Conservation (phyloP, 1,139 yeast species). For the Candida sanyaensis region DNA sequence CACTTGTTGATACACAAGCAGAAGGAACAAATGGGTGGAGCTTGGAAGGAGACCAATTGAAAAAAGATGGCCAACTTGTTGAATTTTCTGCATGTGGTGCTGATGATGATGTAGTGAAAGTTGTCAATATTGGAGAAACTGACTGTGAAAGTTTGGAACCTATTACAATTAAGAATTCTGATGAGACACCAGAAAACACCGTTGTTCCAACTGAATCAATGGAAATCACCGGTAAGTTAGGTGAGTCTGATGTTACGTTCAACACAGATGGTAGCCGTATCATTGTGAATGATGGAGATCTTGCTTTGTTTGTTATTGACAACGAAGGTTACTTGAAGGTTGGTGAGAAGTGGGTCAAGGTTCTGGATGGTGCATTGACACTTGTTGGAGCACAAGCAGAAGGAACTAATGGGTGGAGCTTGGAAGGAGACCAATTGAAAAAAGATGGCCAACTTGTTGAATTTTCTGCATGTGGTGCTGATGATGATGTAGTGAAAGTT, state of each 20-base stretch:
- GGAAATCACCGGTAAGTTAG: background rate
- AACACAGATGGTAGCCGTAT: background rate
- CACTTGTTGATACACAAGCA: background rate
- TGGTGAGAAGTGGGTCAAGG: background rate
- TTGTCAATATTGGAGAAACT: background rate
- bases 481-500: background rate
- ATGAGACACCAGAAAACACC: background rate
- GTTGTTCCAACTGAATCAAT: slow-evolving; percentile 4
- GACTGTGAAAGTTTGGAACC: background rate
- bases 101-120: background rate
- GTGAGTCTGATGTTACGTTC: background rate
- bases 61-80: background rate
- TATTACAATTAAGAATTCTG: background rate
- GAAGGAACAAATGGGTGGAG: background rate
- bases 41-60: background rate
- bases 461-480: background rate
- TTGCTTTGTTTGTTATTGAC: background rate
- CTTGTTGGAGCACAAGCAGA: background rate
- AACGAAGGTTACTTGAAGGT: background rate
- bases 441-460: background rate
- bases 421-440: background rate
- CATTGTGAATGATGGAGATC: background rate
- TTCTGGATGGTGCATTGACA: background rate
- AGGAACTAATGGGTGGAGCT: background rate
- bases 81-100: background rate